These are phyloP conservation scores for Comarum palustre DNA, from an alignment of 306 rosid genomes.

Conservation along the genomic window DNA sequence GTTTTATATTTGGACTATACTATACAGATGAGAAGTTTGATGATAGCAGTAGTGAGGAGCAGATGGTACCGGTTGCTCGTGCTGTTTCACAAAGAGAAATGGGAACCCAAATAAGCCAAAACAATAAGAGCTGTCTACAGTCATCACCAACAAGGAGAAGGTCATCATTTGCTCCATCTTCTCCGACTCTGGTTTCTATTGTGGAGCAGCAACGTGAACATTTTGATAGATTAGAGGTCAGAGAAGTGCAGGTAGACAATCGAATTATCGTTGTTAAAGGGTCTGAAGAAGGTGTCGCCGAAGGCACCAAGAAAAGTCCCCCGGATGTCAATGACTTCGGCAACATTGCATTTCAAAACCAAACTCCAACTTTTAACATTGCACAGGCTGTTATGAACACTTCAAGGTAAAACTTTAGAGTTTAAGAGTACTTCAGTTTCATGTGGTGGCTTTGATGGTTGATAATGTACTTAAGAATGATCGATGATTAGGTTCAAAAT, in stretches of 20 bases:
- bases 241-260: constrained; percentile 78
- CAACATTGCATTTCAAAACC: constrained; percentile 31
- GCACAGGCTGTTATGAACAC: constrained; percentile 48
- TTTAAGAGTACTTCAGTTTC: background rate
- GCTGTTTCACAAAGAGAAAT: constrained; percentile 46
- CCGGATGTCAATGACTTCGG: constrained; percentile 31
- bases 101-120: constrained; percentile 69
- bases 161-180: constrained; percentile 31
- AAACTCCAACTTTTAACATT: constrained; percentile 45
- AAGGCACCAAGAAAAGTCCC: constrained; percentile 22
- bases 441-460: background rate
- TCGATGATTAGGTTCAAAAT: background rate
- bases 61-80: constrained; percentile 23
- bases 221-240: constrained; percentile 48
- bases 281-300: constrained; percentile 38
- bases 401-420: constrained; percentile 43
- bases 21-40: constrained; percentile 47
- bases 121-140: constrained; percentile 29
- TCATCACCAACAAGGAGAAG: constrained; percentile 35
- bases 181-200: constrained; percentile 34
- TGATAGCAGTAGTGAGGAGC: constrained; percentile 28
- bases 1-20: constrained; percentile 1
- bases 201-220: constrained; percentile 31
- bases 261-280: constrained; percentile 44
- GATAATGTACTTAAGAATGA: background rate